Conservation (phyloP, 495 filamentous ascomycete species). For the Aspergillus bridgeri region DNA sequence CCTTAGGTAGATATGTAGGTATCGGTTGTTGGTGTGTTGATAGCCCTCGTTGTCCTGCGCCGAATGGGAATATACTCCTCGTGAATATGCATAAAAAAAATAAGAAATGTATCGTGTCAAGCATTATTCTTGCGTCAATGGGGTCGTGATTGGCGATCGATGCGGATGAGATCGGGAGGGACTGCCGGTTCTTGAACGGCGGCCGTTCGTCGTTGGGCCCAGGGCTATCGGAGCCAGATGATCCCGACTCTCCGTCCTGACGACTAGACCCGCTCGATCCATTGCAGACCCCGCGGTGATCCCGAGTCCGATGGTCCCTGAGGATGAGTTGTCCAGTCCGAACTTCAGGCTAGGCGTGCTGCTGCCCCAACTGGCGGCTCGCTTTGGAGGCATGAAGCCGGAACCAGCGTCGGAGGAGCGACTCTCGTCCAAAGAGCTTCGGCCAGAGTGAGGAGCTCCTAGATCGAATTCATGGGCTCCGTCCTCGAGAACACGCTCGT, state of each 20-base stretch:
- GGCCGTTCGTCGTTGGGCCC: slow-evolving; percentile 43
- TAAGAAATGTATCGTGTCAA: slow-evolving; percentile 14
- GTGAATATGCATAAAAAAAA: slow-evolving; percentile 1
- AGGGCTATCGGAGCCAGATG: slow-evolving; percentile 49
- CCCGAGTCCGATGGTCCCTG: slow-evolving; percentile 47
- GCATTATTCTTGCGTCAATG: slow-evolving; percentile 40
- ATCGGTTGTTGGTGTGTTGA: too few relatives aligned
- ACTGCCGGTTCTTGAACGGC: slow-evolving; percentile 44
- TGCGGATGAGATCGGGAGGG: slow-evolving; percentile 41
- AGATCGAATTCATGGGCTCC: slow-evolving; percentile 71
- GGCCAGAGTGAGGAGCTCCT: slow-evolving; percentile 56
- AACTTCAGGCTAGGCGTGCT: slow-evolving; percentile 52
- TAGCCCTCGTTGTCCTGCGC: too few relatives aligned
- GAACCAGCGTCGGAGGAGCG: slow-evolving; percentile 34
- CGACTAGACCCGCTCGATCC: slow-evolving; percentile 69
- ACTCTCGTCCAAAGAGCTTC: slow-evolving; percentile 46
- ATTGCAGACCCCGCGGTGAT: slow-evolving; percentile 53
- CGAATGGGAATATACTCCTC: slow-evolving; percentile 1
- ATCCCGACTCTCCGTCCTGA: slow-evolving; percentile 79
- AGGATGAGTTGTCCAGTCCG: slow-evolving; percentile 52
- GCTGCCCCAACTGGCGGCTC: slow-evolving; percentile 39
- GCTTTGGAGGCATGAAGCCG: slow-evolving; percentile 30
- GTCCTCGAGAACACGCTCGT: slow-evolving; percentile 85
- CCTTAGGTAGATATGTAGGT: too few relatives aligned
- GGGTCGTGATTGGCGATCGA: slow-evolving; percentile 42